Evolutionary conservation across 2,329 filamentous ascomycete genomes (phyloP).

Genomic region (Elsinoe fawcettii): DNA sequence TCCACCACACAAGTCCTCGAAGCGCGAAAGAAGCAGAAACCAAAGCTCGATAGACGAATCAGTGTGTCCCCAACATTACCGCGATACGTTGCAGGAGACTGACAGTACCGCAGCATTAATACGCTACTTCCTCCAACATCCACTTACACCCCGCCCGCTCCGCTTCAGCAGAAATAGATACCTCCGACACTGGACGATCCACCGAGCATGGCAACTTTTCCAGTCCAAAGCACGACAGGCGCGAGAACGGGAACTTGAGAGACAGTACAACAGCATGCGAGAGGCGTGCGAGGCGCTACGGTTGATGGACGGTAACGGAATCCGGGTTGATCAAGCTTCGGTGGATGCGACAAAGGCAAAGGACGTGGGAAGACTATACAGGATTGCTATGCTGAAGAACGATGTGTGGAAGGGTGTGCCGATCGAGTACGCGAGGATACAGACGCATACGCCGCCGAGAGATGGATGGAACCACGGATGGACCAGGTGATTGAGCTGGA

Average conservation of each 20-base stretch:
- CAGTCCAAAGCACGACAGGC: slow-evolving; percentile 58
- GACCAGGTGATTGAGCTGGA: slow-evolving; percentile 51
- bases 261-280: slow-evolving; percentile 74
- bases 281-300: slow-evolving; percentile 77
- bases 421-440: slow-evolving; percentile 79
- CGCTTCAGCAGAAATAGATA: slow-evolving; percentile 80
- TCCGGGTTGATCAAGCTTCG: slow-evolving; percentile 27
- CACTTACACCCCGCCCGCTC: slow-evolving; percentile 64
- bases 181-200: slow-evolving; percentile 97
- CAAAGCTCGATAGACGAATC: slow-evolving; percentile 30
- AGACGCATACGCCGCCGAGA: slow-evolving; percentile 72
- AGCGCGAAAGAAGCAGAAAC: slow-evolving; percentile 33
- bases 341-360: slow-evolving; percentile 39
- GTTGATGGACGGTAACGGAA: slow-evolving; percentile 39
- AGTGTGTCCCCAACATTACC: slow-evolving; percentile 20
- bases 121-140: slow-evolving; percentile 63
- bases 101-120: slow-evolving; percentile 46
- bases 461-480: slow-evolving; percentile 91
- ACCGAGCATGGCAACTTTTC: slow-evolving; percentile 86
- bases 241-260: slow-evolving; percentile 63
- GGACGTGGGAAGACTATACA: slow-evolving; percentile 66
- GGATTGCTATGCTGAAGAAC: slow-evolving; percentile 85
- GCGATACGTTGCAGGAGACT: not conserved
- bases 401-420: slow-evolving; percentile 74
- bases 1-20: slow-evolving; percentile 28